phyloP scores from a whole-genome alignment of 306 rosid genomes.

The Bauhinia variegata region DNA sequence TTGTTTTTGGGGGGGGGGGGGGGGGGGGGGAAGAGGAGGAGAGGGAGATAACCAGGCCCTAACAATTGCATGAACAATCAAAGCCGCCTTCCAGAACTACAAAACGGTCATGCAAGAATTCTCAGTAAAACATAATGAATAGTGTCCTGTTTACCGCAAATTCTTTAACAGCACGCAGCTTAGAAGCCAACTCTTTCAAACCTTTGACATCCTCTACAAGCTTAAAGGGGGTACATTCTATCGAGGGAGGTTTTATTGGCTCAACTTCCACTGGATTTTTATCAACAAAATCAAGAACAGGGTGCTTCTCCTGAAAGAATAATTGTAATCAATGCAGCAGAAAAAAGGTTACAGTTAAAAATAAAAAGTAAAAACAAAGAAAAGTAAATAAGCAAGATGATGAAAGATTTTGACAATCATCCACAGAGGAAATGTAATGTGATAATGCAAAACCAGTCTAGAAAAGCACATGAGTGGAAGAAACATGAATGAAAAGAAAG shows the following conservation, averaged over 20 bases:
- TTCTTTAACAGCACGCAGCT: constrained; percentile 66
- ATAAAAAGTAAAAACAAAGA: constrained; percentile 13
- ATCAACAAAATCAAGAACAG: constrained; percentile 76
- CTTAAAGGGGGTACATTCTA: constrained; percentile 80
- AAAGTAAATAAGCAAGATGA: constrained; percentile 20
- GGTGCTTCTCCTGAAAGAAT: constrained; percentile 62
- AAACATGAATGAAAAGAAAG: neutral
- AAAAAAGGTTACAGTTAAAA: constrained; percentile 1
- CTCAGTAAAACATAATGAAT: constrained; percentile 11
- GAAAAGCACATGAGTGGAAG: neutral
- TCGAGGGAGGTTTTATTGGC: constrained; percentile 56
- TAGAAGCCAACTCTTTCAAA: constrained; percentile 80
- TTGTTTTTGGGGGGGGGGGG: too few relatives aligned
- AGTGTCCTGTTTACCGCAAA: constrained; percentile 69
- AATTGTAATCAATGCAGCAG: constrained; percentile 23
- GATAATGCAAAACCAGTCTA: neutral
- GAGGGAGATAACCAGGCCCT: neutral
- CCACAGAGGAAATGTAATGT: neutral
- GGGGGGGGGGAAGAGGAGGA: neutral
- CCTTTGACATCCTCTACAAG: constrained; percentile 81
- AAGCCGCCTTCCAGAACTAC: neutral
- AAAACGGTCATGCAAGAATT: constrained; percentile 14
- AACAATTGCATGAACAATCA: constrained; percentile 10
- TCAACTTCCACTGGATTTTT: constrained; percentile 51
- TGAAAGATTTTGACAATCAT: neutral